Conservation (phyloP, 257 asterid genomes). For the Paraleonurus japonicus region DNA sequence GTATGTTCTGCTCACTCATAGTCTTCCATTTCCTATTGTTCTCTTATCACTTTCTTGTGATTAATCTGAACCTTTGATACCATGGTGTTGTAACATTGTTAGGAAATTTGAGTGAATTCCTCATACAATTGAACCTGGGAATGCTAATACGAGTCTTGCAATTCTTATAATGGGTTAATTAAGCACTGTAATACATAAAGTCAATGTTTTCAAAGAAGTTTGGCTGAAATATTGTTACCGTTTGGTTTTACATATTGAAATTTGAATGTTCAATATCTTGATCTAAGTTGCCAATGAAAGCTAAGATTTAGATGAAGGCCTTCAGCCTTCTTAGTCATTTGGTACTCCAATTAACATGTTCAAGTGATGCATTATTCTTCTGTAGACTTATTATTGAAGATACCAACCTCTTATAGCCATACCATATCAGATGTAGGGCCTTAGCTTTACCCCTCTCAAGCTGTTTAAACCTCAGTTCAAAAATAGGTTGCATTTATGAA, state of each 20-base stretch:
- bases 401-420: not conserved
- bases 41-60: not conserved
- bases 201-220: slow-evolving; percentile 4
- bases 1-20: slow-evolving; percentile 42
- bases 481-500: not conserved
- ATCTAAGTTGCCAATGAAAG: not conserved
- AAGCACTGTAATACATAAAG: not conserved
- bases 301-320: slow-evolving; percentile 5
- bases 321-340: not conserved
- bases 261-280: slow-evolving; percentile 12
- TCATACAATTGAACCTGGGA: not conserved
- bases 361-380: not conserved
- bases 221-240: not conserved
- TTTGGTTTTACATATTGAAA: not conserved
- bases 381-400: not conserved
- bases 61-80: slow-evolving; percentile 10
- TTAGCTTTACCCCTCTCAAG: not conserved
- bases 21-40: not conserved
- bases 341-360: not conserved
- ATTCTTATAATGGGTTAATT: not conserved
- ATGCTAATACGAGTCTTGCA: slow-evolving; percentile 6
- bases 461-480: not conserved
- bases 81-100: not conserved
- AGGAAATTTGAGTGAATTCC: slow-evolving; percentile 15
- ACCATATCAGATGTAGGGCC: not conserved